Conservation (phyloP, 805 yeast species). For the Metschnikowia orientalis region DNA sequence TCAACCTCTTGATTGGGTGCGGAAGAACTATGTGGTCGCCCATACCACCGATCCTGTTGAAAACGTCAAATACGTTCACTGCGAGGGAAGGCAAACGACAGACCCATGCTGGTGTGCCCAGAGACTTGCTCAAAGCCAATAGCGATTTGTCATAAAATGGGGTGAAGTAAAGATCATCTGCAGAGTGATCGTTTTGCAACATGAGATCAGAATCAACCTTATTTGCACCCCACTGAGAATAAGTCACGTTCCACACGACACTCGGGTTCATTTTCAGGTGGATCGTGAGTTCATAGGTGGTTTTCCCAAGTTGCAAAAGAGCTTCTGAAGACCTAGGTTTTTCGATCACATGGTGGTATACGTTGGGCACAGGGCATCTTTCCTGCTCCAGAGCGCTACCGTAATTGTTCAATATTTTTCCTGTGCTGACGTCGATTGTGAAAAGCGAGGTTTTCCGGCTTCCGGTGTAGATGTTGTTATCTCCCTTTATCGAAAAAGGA, state of each 20-base stretch:
- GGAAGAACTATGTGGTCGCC: conserved; percentile 53
- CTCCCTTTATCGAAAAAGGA: conserved; percentile 73
- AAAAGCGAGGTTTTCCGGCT: conserved; percentile 69
- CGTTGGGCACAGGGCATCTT: conserved; percentile 33
- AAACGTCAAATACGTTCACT: conserved; percentile 77
- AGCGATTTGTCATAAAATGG: conserved; percentile 81
- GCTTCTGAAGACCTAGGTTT: neutral
- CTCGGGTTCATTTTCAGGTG: conserved; percentile 60
- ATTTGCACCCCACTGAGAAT: conserved; percentile 89
- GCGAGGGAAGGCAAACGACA: conserved; percentile 67
- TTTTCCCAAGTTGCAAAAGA: conserved; percentile 44
- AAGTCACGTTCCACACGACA: conserved; percentile 76
- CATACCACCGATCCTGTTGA: conserved; percentile 22
- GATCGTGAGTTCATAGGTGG: conserved; percentile 70
- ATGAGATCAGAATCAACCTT: conserved; percentile 62
- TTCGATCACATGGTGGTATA: conserved; percentile 12
- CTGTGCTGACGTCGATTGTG: conserved; percentile 68
- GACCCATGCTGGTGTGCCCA: conserved; percentile 78
- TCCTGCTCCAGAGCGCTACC: conserved; percentile 39
- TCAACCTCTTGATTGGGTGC: conserved; percentile 55
- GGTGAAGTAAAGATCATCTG: conserved; percentile 73
- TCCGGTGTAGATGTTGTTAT: conserved; percentile 87
- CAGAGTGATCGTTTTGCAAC: conserved; percentile 46
- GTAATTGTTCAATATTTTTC: conserved; percentile 64
- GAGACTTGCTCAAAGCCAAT: conserved; percentile 64